Conservation (phyloP, 164 flowering plant genomes). For the Piper betle region DNA sequence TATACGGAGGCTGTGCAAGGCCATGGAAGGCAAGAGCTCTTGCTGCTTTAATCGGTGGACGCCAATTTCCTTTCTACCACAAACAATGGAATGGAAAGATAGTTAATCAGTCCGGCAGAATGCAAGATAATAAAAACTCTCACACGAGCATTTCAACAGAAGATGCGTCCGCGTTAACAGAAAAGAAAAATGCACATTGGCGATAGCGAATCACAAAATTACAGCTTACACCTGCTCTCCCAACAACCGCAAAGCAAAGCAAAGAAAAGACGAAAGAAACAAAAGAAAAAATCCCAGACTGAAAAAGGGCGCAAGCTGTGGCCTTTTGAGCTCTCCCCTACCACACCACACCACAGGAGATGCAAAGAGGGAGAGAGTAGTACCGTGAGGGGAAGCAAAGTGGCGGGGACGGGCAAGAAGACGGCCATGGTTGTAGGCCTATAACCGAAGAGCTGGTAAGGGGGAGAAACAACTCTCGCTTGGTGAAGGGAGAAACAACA, state of each 20-base stretch:
- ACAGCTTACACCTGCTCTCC: not conserved
- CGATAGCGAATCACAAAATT: not conserved
- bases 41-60: conserved; percentile 3
- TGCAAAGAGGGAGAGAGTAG: too few relatives aligned
- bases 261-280: not conserved
- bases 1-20: conserved; percentile 62
- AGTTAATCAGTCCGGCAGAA: too few relatives aligned
- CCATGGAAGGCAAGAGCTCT: conserved; percentile 51
- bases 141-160: conserved; percentile 30
- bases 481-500: too few relatives aligned
- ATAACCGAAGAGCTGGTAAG: too few relatives aligned
- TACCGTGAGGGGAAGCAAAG: too few relatives aligned
- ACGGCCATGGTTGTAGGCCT: too few relatives aligned
- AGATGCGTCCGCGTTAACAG: conserved; percentile 8
- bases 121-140: conserved; percentile 34
- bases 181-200: not conserved
- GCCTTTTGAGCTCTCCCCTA: too few relatives aligned
- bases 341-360: too few relatives aligned
- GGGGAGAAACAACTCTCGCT: too few relatives aligned
- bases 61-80: conserved; percentile 2
- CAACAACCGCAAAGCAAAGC: not conserved
- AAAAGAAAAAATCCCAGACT: not conserved
- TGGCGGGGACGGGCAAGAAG: too few relatives aligned
- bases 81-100: not conserved
- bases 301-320: too few relatives aligned